Evolutionary conservation across 2,329 filamentous ascomycete genomes (phyloP), one percentile per base, ranked within the genome.

Genomic region (Fusarium begoniae): DNA sequence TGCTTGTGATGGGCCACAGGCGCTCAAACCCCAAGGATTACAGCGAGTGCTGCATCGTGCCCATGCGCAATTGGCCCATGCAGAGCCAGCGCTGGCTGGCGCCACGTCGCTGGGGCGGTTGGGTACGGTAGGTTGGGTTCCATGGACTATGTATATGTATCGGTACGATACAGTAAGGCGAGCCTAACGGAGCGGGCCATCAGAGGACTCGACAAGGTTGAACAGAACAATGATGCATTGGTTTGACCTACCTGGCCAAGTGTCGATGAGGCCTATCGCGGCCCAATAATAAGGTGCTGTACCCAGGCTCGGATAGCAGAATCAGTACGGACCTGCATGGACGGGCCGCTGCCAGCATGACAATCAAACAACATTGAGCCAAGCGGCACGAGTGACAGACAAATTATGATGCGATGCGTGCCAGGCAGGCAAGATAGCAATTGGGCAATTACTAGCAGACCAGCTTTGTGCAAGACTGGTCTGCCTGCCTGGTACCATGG

Each of bases 21-120:
- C 64, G 60, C 69, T 78, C 70, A 77, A 70, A 64, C 50, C 28
- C 63, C 64, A 73, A 60, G 68, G 68, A 70, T 75, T 68, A 72
- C 59, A 74, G 71, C 55, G 60, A 63, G 38, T 48, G 61, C 68
- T 72, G 72, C 72, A 71, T 78, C 75, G 77, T 79, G 79, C 78
- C 69, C 72, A 74, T 70, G 72, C 62, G 67, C 75, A 77, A 81
- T 81, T 80, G 78, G 78, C 77, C 75, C 71, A 76, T 66, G 73
- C 71, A 70, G 63, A 64, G 64, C 64, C 63, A 65, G 64, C 70
- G 69, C 63, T 74, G 72, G 73, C 66, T 74, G 76, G 73, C 75
- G 79, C 79, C 78, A 79, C 77, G 77, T 79, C 75, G 78, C 77
- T 57, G 73, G 67, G 74, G 74, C 73, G 45, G 45, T 48, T 48